These are phyloP conservation scores for Aechmea fasciata DNA, from an alignment of 176 grass and related monocot genomes.

Conservation along the genomic window DNA sequence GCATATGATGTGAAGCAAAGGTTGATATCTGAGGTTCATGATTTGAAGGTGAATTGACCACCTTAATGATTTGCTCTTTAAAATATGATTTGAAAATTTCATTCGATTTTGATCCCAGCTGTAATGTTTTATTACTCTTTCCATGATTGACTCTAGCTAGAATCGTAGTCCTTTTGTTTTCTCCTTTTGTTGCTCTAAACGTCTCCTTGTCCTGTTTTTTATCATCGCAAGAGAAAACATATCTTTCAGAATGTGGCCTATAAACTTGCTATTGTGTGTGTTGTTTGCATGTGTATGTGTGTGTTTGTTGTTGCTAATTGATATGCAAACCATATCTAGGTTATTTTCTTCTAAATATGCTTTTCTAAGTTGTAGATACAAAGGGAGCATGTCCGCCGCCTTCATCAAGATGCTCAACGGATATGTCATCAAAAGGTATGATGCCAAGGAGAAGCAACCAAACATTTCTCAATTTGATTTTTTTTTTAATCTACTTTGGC, in stretches of 20 bases:
- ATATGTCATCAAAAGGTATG: conserved; percentile 65
- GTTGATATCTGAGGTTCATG: conserved; percentile 37
- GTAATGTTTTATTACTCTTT: not conserved
- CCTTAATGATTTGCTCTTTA: not conserved
- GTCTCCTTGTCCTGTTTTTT: not conserved
- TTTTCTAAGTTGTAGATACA: conserved; percentile 35
- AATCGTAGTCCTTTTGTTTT: not conserved
- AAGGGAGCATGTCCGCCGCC: conserved; percentile 44
- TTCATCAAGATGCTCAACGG: conserved; percentile 78
- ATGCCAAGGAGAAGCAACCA: not conserved
- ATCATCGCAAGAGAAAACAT: not conserved
- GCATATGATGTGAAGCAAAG: conserved; percentile 33
- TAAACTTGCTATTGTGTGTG: not conserved
- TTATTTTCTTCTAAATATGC: conserved; percentile 2
- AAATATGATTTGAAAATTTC: not conserved
- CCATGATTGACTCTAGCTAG: not conserved
- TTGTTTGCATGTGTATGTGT: not conserved
- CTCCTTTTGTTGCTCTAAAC: not conserved
- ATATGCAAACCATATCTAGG: not conserved
- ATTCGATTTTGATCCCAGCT: not conserved
- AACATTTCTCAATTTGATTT: not conserved
- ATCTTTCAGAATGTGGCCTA: not conserved
- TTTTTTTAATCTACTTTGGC: too few species aligned
- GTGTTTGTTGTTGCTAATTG: not conserved
- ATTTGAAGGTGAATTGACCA: conserved; percentile 37